Conservation (phyloP, 2,329 filamentous ascomycete species). For the Monilinia vaccinii-corymbosi region DNA sequence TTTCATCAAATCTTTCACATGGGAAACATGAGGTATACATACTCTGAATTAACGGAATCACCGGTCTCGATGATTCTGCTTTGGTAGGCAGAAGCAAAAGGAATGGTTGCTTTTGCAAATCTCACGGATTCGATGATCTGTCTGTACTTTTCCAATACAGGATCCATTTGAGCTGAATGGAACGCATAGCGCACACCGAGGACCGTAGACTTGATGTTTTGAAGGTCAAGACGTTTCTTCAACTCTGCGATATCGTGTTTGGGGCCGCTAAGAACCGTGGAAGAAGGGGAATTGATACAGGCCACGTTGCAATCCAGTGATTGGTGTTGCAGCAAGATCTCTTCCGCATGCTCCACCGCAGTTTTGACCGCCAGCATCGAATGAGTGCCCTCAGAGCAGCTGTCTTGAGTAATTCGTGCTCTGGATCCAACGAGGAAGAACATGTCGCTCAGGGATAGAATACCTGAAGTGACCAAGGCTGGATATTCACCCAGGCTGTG, state of each 20-base stretch:
- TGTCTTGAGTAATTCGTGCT: constrained; percentile 52
- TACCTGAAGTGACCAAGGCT: constrained; percentile 59
- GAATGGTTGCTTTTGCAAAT: background rate
- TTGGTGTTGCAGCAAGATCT: background rate
- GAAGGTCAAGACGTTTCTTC: background rate
- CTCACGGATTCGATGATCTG: background rate
- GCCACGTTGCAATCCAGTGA: background rate
- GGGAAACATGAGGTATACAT: background rate
- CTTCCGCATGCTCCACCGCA: constrained; percentile 58
- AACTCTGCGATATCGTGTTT: background rate
- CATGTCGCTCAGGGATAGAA: constrained; percentile 61
- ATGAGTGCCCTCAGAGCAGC: constrained; percentile 57
- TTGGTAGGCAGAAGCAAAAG: background rate
- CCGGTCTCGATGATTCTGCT: background rate
- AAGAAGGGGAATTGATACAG: background rate
- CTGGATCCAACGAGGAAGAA: constrained; percentile 61
- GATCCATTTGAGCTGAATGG: background rate
- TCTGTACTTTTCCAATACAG: background rate
- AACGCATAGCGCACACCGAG: background rate
- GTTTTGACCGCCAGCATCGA: constrained; percentile 46
- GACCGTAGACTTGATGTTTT: background rate
- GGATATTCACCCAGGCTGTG: constrained; percentile 66
- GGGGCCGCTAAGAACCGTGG: background rate
- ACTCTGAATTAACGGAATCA: background rate
- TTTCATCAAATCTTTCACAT: background rate